These are phyloP conservation scores for Gomphus sp. DNA, from an alignment of 1,284 basidiomycete genomes.

Conservation along the genomic window DNA sequence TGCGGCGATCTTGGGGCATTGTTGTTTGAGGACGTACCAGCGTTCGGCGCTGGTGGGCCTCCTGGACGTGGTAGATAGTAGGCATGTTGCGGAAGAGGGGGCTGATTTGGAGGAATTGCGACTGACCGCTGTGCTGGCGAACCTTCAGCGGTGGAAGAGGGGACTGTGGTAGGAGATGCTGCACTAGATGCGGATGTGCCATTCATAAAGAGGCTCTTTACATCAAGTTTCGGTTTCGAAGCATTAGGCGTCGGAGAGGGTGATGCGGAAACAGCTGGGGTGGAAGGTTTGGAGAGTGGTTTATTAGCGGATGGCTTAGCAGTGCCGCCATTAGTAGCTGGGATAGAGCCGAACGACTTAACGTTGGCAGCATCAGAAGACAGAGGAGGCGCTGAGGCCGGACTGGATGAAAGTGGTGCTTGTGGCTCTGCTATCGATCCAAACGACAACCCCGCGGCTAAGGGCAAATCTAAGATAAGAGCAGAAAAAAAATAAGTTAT, in stretches of 20 bases:
- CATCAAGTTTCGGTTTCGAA: conserved; percentile 55
- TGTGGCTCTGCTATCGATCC: conserved; percentile 66
- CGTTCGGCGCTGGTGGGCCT: conserved; percentile 9
- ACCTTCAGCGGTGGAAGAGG: conserved; percentile 12
- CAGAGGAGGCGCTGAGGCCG: conserved; percentile 28
- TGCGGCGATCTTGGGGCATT: conserved; percentile 55
- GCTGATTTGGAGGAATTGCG: conserved; percentile 24
- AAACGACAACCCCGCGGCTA: conserved; percentile 65
- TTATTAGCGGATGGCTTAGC: conserved; percentile 15
- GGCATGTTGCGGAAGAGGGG: conserved; percentile 19
- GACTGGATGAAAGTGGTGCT: conserved; percentile 27
- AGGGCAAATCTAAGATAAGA: conserved; percentile 8
- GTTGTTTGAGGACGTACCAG: conserved; percentile 26
- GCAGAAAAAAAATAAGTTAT: conserved; percentile 12
- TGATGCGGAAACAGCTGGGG: conserved; percentile 1
- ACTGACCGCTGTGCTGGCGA: conserved; percentile 22
- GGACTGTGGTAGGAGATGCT: conserved; percentile 28
- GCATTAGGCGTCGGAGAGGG: conserved; percentile 7
- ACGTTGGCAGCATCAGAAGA: conserved; percentile 32
- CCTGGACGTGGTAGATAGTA: conserved; percentile 6
- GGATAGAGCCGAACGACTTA: conserved; percentile 72
- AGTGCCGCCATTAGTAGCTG: conserved; percentile 35
- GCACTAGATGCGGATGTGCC: conserved; percentile 60
- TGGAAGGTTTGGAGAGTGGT: conserved; percentile 5
- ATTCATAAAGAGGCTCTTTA: conserved; percentile 5